Conservation (phyloP, 2,329 filamentous ascomycete genomes). For the Penicillium brasilianum region DNA sequence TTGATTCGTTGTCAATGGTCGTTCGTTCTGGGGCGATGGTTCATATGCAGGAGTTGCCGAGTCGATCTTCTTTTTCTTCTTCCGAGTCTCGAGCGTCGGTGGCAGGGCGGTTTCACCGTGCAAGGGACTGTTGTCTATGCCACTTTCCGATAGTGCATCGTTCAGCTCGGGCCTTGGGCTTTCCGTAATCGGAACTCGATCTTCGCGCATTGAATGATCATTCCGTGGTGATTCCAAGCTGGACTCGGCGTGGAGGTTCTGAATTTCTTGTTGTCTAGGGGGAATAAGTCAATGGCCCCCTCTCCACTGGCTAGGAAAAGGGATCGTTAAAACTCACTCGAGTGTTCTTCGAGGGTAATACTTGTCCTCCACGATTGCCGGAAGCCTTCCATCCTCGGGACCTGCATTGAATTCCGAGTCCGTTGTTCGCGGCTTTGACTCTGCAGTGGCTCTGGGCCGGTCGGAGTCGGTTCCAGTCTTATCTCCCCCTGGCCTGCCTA, state of each 20-base stretch:
- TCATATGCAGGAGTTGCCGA: not conserved
- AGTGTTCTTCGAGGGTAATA: constrained; percentile 61
- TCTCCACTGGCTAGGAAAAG: not conserved
- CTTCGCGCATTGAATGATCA: constrained; percentile 10
- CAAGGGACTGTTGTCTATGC: constrained; percentile 18
- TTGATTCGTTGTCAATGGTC: constrained; percentile 5
- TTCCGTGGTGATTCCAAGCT: constrained; percentile 35
- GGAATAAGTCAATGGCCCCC: not conserved
- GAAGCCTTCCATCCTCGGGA: constrained; percentile 51
- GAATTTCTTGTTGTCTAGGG: constrained; percentile 43
- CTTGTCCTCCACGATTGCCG: constrained; percentile 65
- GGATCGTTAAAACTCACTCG: constrained; percentile 50
- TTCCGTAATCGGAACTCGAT: constrained; percentile 40
- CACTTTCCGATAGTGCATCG: constrained; percentile 9
- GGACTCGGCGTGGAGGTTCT: constrained; percentile 34
- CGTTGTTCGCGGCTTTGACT: constrained; percentile 22
- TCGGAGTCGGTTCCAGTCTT: constrained; percentile 20
- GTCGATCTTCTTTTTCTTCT: constrained; percentile 31
- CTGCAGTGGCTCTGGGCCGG: constrained; percentile 19
- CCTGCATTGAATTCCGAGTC: constrained; percentile 24
- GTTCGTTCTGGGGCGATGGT: not conserved
- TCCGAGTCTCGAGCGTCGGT: constrained; percentile 40
- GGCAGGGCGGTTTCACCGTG: constrained; percentile 30
- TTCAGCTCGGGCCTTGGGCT: constrained; percentile 20
- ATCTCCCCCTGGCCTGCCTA: constrained; percentile 27